These are phyloP conservation scores for Lasiosphaeria hispida DNA, from an alignment of 495 filamentous ascomycete genomes.

Conservation along the genomic window DNA sequence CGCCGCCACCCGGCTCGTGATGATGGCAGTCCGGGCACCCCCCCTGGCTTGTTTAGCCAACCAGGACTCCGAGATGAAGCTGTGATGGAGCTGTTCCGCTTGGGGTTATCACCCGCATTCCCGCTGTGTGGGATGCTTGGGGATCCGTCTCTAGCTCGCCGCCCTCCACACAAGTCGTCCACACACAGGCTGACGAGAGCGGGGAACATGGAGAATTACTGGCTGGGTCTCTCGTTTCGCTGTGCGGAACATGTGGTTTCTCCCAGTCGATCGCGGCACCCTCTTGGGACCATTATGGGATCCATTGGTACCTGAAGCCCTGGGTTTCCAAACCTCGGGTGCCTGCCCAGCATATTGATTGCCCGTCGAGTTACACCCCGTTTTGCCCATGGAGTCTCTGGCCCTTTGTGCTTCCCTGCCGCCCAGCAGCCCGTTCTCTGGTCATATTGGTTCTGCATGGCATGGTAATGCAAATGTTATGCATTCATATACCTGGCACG, in stretches of 20 bases:
- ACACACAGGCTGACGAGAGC: conserved; percentile 5
- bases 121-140: too few relatives aligned
- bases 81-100: too few relatives aligned
- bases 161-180: not conserved
- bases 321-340: conserved; percentile 5
- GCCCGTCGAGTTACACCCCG: not conserved
- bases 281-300: not conserved
- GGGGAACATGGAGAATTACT: conserved; percentile 7
- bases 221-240: conserved; percentile 8
- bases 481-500: conserved; percentile 18
- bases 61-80: not conserved
- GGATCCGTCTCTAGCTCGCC: too few relatives aligned
- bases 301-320: not conserved
- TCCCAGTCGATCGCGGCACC: conserved; percentile 5
- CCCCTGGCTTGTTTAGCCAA: not conserved
- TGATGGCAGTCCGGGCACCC: not conserved
- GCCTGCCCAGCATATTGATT: not conserved
- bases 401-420: not conserved
- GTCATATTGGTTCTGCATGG: conserved; percentile 18
- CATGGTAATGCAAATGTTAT: conserved; percentile 16
- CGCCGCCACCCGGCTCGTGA: conserved; percentile 8
- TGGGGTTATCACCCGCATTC: too few relatives aligned
- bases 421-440: conserved; percentile 5
- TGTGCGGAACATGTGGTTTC: conserved; percentile 9
- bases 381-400: not conserved